Conservation (phyloP, 2,329 filamentous ascomycete genomes). For the Trichoderma sp. region DNA sequence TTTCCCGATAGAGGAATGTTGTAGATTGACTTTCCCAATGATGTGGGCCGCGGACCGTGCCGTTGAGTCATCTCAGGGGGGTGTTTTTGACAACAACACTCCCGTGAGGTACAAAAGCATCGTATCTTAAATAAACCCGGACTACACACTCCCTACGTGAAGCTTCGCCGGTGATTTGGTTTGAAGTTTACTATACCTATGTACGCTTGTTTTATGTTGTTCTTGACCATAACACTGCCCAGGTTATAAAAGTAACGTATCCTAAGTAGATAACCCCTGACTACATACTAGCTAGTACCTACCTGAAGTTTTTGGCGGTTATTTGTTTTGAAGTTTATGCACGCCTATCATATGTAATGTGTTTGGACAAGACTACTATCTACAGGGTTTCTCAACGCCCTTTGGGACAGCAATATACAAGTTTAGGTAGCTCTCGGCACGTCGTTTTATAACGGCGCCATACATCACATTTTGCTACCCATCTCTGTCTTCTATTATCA, state of each 20-base stretch:
- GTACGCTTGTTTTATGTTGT: not conserved
- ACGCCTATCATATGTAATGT: not conserved
- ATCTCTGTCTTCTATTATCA: not conserved
- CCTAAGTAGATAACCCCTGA: too few relatives aligned
- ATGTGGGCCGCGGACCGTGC: not conserved
- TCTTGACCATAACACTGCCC: not conserved
- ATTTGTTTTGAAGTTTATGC: not conserved
- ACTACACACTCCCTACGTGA: not conserved
- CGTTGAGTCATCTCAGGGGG: not conserved
- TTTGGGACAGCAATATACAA: not conserved
- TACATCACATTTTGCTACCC: not conserved
- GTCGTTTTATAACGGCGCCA: not conserved
- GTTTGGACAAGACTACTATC: not conserved
- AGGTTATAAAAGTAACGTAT: not conserved
- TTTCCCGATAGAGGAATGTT: too few relatives aligned
- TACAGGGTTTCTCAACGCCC: not conserved
- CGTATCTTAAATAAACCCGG: not conserved
- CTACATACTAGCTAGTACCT: too few relatives aligned
- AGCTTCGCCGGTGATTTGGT: not conserved
- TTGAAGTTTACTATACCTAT: not conserved
- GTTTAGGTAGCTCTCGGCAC: not conserved
- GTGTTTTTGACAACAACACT: not conserved
- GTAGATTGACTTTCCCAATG: not conserved
- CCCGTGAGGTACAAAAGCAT: not conserved
- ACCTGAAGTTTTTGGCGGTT: not conserved